Evolutionary conservation across 2,329 filamentous ascomycete genomes (phyloP).

Genomic region (Pseudonectria buxi): DNA sequence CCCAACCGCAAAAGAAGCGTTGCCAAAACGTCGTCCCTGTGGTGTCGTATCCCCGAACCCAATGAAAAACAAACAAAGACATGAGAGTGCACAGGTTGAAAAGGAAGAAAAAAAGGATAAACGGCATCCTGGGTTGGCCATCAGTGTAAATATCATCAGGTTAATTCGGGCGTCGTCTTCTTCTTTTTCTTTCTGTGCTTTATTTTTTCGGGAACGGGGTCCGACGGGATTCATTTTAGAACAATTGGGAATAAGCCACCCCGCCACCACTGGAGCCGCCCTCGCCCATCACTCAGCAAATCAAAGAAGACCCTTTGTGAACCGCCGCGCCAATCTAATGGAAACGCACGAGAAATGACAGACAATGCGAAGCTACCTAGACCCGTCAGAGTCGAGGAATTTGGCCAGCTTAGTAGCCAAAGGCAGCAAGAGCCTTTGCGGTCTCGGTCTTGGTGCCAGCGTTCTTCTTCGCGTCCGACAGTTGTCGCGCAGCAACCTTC

Average conservation of each 20-base stretch:
- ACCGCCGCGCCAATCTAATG: conserved; percentile 50
- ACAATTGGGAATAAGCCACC: conserved; percentile 29
- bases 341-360: conserved; percentile 42
- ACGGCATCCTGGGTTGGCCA: conserved; percentile 3
- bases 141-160: conserved; percentile 14
- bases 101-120: conserved; percentile 11
- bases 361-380: conserved; percentile 34
- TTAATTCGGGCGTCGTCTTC: conserved; percentile 15
- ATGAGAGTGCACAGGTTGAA: no score
- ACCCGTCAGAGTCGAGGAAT: conserved; percentile 22
- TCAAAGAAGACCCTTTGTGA: conserved; percentile 44
- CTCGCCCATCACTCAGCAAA: conserved; percentile 40
- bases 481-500: conserved; percentile 89
- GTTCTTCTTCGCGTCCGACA: conserved; percentile 88
- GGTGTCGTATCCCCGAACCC: no score
- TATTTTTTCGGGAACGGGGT: conserved; percentile 25
- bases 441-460: conserved; percentile 82
- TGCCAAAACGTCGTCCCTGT: no score
- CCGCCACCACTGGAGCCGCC: conserved; percentile 29
- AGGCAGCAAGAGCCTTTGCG: conserved; percentile 78
- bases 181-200: conserved; percentile 27
- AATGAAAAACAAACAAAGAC: conserved; percentile 1
- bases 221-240: conserved; percentile 29
- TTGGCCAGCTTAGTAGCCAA: conserved; percentile 69
- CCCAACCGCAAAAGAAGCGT: no score